A percentile compares a stretch with the other conserved stretches of the same genome.
Conservation (phyloP, 148 eudicot species). For the Salicornia ramosissima region DNA sequence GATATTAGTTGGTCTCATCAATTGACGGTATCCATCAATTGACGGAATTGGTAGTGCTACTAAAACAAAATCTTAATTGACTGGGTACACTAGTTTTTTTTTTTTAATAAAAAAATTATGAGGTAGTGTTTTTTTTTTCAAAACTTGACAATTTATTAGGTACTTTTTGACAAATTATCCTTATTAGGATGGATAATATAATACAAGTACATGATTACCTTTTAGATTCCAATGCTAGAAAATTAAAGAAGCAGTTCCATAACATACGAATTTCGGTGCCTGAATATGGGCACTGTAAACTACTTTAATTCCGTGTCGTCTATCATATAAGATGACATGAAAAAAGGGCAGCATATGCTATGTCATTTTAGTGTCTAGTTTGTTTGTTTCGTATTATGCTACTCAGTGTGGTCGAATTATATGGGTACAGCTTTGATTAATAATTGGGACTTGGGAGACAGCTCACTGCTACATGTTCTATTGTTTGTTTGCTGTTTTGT, state of each 20-base stretch:
- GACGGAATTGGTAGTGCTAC: too few species aligned
- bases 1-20: too few species aligned
- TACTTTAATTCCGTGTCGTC: not conserved
- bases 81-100: too few species aligned
- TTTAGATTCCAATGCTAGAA: not conserved
- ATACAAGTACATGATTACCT: not conserved
- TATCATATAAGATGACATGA: not conserved
- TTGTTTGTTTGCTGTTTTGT: not conserved
- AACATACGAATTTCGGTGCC: not conserved
- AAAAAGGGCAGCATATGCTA: not conserved
- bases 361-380: not conserved
- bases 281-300: constrained; percentile 1
- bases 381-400: not conserved
- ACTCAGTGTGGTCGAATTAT: not conserved
- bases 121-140: too few species aligned
- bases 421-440: not conserved
- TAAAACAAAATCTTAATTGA: too few species aligned
- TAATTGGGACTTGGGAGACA: constrained; percentile 20
- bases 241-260: not conserved
- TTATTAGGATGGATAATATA: not conserved
- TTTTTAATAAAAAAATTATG: too few species aligned
- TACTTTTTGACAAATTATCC: too few species aligned
- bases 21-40: too few species aligned
- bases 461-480: constrained; percentile 20
- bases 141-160: too few species aligned